Evolutionary conservation across 2,329 filamentous ascomycete species (phyloP).

Genomic region (Microcyclospora pomicola): DNA sequence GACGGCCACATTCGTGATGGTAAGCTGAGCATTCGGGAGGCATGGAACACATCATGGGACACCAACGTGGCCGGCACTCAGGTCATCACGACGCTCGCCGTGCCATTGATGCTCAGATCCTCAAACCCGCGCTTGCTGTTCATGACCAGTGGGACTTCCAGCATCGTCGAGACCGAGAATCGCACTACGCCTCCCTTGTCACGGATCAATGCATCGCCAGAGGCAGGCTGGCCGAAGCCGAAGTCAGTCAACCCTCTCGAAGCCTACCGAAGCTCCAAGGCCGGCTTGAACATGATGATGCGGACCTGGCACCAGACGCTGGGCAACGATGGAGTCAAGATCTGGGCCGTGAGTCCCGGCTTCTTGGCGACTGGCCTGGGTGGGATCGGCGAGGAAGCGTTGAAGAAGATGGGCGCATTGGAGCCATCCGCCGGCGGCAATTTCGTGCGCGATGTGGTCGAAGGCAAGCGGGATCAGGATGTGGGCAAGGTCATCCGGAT

Average conservation of each 20-base stretch:
- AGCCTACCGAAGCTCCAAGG: conserved; percentile 31
- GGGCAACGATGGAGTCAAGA: conserved; percentile 33
- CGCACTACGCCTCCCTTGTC: conserved; percentile 15
- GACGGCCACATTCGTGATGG: conserved; percentile 24
- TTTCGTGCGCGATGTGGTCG: conserved; percentile 26
- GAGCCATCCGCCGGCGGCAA: conserved; percentile 25
- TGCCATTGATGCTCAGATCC: conserved; percentile 27
- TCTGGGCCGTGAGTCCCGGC: conserved; percentile 34
- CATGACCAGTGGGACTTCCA: conserved; percentile 29
- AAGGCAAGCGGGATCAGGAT: conserved; percentile 27
- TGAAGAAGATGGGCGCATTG: conserved; percentile 24
- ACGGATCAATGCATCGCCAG: conserved; percentile 12
- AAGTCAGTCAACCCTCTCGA: conserved; percentile 13
- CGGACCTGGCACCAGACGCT: conserved; percentile 32
- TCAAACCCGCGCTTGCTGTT: conserved; percentile 25
- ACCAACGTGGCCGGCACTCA: conserved; percentile 28
- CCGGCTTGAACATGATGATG: conserved; percentile 37
- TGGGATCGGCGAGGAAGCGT: conserved; percentile 19
- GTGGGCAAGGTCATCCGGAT: conserved; percentile 24
- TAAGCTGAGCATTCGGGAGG: conserved; percentile 22
- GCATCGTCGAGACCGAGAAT: conserved; percentile 23
- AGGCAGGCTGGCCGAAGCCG: conserved; percentile 36
- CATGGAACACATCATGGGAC: conserved; percentile 24
- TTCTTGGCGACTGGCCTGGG: conserved; percentile 33
- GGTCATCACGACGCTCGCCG: conserved; percentile 23